Evolutionary conservation across 805 yeast species (phyloP).

Genomic region (Spathaspora passalidarum): DNA sequence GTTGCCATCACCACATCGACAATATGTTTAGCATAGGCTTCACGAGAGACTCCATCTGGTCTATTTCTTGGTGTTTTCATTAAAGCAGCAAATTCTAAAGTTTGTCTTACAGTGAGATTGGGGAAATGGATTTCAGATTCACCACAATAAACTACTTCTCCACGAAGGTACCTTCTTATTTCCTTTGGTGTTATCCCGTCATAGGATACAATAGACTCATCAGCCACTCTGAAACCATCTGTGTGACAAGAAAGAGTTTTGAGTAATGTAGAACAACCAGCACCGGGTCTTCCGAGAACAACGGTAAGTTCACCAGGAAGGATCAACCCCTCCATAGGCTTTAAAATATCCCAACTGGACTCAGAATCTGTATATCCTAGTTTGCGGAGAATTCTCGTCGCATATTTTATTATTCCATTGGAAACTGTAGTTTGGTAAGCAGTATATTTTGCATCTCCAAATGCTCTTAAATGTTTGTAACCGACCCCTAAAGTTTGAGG

Average conservation of each 20-base stretch:
- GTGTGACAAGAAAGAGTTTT: conserved; percentile 65
- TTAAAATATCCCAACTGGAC: conserved; percentile 47
- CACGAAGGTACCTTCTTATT: conserved; percentile 52
- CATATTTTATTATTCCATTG: conserved; percentile 24
- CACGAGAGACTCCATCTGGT: conserved; percentile 56
- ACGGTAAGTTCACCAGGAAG: conserved; percentile 65
- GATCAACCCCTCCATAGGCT: conserved; percentile 63
- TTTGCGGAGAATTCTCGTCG: background rate
- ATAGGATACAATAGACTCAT: conserved; percentile 46
- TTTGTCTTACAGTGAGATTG: conserved; percentile 62
- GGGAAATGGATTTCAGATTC: conserved; percentile 70
- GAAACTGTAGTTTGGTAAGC: conserved; percentile 56
- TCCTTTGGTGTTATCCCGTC: conserved; percentile 54
- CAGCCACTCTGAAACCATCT: conserved; percentile 53
- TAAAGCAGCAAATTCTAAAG: conserved; percentile 60
- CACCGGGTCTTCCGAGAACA: conserved; percentile 78
- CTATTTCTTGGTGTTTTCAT: conserved; percentile 63
- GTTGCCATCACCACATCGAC: conserved; percentile 52
- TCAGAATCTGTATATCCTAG: conserved; percentile 3
- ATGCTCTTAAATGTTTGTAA: conserved; percentile 52
- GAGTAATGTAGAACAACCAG: conserved; percentile 71
- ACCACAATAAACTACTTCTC: conserved; percentile 69
- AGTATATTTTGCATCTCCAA: conserved; percentile 55
- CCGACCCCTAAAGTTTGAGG: conserved; percentile 56
- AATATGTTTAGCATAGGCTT: conserved; percentile 50